Conservation (phyloP, 306 rosid genomes). For the Delonix regia region DNA sequence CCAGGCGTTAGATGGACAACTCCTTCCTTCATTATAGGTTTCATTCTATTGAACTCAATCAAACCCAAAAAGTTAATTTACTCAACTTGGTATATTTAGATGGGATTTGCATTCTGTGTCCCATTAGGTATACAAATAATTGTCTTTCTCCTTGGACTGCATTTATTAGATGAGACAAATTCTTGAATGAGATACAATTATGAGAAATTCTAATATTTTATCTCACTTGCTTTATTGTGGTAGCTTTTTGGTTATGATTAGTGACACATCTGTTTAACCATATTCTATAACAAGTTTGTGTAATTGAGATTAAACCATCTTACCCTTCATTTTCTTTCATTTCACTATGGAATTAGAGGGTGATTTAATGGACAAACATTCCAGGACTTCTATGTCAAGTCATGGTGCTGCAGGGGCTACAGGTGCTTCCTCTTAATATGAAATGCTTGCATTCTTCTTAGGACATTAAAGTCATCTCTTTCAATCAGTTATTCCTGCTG, state of each 20-base stretch:
- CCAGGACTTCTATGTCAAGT: conserved; percentile 46
- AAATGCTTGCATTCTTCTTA: background rate
- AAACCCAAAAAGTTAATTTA: background rate
- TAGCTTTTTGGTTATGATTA: conserved; percentile 10
- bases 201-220: conserved; percentile 6
- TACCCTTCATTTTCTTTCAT: conserved; percentile 22
- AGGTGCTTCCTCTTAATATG: conserved; percentile 47
- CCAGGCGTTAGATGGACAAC: background rate
- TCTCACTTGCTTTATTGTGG: conserved; percentile 12
- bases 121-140: background rate
- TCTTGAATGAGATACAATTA: conserved; percentile 15
- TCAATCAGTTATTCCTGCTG: conserved; percentile 28
- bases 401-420: conserved; percentile 54
- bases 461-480: background rate
- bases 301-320: conserved; percentile 18
- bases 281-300: background rate
- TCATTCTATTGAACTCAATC: background rate
- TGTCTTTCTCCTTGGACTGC: background rate
- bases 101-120: background rate
- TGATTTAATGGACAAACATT: conserved; percentile 60
- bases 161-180: background rate
- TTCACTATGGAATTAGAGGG: conserved; percentile 39
- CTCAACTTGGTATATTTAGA: background rate
- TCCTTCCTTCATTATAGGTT: background rate
- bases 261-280: conserved; percentile 2